A percentile compares a stretch with the other conserved stretches of the same genome.
phyloP scores from a whole-genome alignment of 345 rosid genomes.

The Zanthoxylum bungeanum region DNA sequence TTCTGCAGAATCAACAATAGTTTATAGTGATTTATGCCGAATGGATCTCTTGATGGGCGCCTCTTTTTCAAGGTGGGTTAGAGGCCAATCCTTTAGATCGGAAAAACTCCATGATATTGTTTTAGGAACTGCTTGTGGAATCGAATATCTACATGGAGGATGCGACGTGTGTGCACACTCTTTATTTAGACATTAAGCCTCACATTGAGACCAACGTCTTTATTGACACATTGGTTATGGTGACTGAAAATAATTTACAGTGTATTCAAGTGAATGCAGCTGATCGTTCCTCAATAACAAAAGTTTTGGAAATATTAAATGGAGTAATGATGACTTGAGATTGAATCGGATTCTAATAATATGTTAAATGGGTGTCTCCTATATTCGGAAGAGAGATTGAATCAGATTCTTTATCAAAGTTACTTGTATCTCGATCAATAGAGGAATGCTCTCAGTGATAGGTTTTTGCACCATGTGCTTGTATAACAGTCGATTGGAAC shows the following conservation, averaged over 20 bases:
- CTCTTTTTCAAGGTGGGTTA: neutral
- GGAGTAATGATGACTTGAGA: constrained; percentile 12
- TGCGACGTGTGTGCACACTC: constrained; percentile 19
- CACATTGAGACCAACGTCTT: constrained; percentile 14
- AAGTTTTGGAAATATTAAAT: constrained; percentile 35
- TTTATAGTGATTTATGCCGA: constrained; percentile 14
- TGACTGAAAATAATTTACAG: constrained; percentile 21
- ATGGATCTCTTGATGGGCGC: constrained; percentile 8
- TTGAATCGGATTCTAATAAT: neutral
- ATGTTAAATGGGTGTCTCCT: too few species aligned
- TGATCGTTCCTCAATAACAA: constrained; percentile 35
- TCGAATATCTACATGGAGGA: constrained; percentile 26
- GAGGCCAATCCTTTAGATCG: neutral
- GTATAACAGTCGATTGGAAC: too few species aligned
- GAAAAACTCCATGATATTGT: constrained; percentile 16
- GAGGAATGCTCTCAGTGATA: too few species aligned
- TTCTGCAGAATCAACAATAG: neutral
- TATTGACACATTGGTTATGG: too few species aligned
- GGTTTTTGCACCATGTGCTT: too few species aligned
- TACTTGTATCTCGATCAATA: neutral
- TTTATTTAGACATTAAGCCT: constrained; percentile 32
- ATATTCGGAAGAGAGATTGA: neutral
- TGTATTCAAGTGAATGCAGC: constrained; percentile 31
- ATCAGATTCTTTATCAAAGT: neutral
- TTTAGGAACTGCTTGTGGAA: constrained; percentile 24